Evolutionary conservation across 1,139 yeast species (phyloP), one percentile per base, ranked within the genome.

Genomic region (Saccharomyces uvarum): DNA sequence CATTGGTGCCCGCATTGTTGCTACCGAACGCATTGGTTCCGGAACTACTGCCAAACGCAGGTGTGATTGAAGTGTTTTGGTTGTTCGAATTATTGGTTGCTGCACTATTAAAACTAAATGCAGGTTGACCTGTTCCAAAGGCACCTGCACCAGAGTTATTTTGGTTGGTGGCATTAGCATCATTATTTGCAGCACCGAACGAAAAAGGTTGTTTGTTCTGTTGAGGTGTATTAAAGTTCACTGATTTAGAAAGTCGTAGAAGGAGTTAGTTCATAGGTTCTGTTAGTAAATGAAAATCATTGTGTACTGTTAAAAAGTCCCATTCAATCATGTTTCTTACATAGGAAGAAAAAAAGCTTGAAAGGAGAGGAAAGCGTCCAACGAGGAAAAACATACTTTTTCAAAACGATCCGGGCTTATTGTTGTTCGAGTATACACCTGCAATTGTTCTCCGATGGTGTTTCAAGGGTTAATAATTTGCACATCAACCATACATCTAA

Each of bases 131-230:
- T 19, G 44, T 16, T 19, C 50, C 50, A 28, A 48, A 48, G 32
- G 38, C 50, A 16, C 38, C 26, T 9, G 41, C 21, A 28, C 38
- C 38, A 48, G 50, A 27, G 24, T 26, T 13, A 38, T 21, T 27
- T 26, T 19, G 16, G 38, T 11, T 16, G 31, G 48, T 46, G 16
- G 29, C 28, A 24, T 27, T 27, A 46, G 31, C 9, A 21, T 28
- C 28, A 32, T 41, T 41, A 14, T 27, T 21, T 13, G 48, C 48
- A 27, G 48, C 19, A 27, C 51, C 51, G 44, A 49, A 49, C 38
- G 41, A 14, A 44, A 50, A 50, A 9, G 42, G 31, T 21, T 48
- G n/a, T n/a, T 31, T 26, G 33, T 27, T 48, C 14, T 50, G 48
- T 28, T 50, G 48, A 21, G 26, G 27, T 19, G 44, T 38, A 38